These are phyloP conservation scores for Serendipita sp. DNA, from an alignment of 768 basidiomycete species.

Conservation along the genomic window DNA sequence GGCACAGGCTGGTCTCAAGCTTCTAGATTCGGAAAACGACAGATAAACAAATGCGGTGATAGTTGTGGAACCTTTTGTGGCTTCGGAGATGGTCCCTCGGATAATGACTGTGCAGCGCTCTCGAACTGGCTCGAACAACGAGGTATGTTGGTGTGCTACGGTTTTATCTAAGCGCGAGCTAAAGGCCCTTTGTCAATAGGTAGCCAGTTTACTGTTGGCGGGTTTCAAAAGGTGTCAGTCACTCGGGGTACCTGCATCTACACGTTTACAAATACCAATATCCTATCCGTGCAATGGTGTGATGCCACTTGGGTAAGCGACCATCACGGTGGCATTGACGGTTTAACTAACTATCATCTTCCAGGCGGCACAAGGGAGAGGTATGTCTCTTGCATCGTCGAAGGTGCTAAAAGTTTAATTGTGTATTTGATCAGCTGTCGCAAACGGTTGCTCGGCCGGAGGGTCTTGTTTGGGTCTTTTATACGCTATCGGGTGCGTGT, in stretches of 20 bases:
- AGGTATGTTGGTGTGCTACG: background rate
- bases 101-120: background rate
- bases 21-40: background rate
- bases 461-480: background rate
- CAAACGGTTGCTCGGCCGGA: background rate
- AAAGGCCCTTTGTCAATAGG: background rate
- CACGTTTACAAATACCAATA: background rate
- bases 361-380: background rate
- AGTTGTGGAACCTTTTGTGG: background rate
- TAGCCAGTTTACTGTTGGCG: background rate
- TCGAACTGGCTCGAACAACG: background rate
- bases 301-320: background rate
- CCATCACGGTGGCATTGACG: background rate
- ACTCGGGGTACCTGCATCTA: background rate
- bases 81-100: background rate
- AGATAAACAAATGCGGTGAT: background rate
- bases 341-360: background rate
- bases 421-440: background rate
- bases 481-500: background rate
- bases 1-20: background rate
- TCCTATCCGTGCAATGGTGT: background rate
- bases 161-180: too few species aligned
- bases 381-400: background rate
- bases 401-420: background rate
- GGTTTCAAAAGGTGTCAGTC: background rate